These are phyloP conservation scores for Streptanthus diversifolius DNA, from an alignment of 345 rosid species.

Conservation along the genomic window DNA sequence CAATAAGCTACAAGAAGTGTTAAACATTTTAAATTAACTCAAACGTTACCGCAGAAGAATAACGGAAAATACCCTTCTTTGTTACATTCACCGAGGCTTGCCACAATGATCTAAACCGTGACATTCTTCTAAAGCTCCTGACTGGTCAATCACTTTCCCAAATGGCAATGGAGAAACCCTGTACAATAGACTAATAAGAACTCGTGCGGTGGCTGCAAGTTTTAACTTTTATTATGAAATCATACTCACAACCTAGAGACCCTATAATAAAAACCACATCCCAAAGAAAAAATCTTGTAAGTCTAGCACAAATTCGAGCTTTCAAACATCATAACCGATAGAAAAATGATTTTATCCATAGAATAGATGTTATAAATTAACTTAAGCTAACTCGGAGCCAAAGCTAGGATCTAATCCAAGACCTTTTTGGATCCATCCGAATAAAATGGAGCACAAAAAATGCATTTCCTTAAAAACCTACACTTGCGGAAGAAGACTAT, in stretches of 20 bases:
- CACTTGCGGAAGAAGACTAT: neutral
- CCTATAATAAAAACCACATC: neutral
- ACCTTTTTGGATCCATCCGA: neutral
- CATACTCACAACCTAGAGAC: neutral
- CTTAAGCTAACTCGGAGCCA: neutral
- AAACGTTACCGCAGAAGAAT: neutral
- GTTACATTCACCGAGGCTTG: slow-evolving; percentile 82
- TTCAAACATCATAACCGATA: neutral
- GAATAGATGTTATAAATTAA: neutral
- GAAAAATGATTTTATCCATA: neutral
- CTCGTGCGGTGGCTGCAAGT: neutral
- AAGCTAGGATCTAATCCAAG: neutral
- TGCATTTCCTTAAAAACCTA: neutral
- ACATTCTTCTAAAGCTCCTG: slow-evolving; percentile 43
- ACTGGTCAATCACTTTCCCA: neutral
- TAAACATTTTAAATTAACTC: neutral
- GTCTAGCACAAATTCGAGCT: neutral
- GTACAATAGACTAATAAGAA: neutral
- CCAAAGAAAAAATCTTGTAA: neutral
- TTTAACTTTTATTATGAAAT: neutral
- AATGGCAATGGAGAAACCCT: neutral
- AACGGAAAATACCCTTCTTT: slow-evolving; percentile 54
- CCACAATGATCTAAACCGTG: slow-evolving; percentile 64
- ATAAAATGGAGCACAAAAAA: neutral
- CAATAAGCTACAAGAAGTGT: neutral